These are phyloP conservation scores for Phialocephala subalpina DNA, from an alignment of 2,329 filamentous ascomycete genomes.

Conservation along the genomic window DNA sequence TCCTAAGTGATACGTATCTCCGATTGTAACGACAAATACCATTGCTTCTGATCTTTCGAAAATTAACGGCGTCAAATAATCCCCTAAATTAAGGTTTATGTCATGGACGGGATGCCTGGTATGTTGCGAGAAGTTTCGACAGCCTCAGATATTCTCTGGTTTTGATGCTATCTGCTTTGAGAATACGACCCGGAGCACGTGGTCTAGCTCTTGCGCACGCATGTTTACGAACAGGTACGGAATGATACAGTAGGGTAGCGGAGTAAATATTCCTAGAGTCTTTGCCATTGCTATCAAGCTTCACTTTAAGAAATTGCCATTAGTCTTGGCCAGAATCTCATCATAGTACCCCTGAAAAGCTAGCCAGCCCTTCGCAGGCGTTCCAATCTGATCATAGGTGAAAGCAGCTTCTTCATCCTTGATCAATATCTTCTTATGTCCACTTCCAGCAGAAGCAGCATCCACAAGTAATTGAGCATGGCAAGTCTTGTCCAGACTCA, in stretches of 20 bases:
- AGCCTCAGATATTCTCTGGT: not conserved
- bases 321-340: slow-evolving; percentile 58
- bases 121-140: not conserved
- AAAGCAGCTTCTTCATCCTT: slow-evolving; percentile 71
- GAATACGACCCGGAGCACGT: not conserved
- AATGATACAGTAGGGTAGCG: not conserved
- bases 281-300: not conserved
- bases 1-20: too few species aligned
- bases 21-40: too few species aligned
- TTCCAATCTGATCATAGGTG: slow-evolving; percentile 71
- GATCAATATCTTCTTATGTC: slow-evolving; percentile 66
- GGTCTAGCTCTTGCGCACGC: not conserved
- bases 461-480: slow-evolving; percentile 60
- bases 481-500: slow-evolving; percentile 56
- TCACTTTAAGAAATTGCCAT: slow-evolving; percentile 54
- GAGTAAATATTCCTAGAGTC: not conserved
- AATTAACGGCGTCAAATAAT: too few species aligned
- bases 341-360: slow-evolving; percentile 62
- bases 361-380: slow-evolving; percentile 59
- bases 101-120: too few species aligned
- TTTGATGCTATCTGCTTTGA: not conserved
- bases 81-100: too few species aligned
- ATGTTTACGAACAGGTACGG: too few species aligned
- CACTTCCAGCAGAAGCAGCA: slow-evolving; percentile 66
- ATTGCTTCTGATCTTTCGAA: too few species aligned